Conservation (phyloP, 176 grass and related monocot species). For the barley (Hordeum vulgare) region MorexV3_pseudomolecules_assembly NC_058521.1:542086712-542087211, state of each 20-base stretch:
- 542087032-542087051: slow-evolving; percentile 67
- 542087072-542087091: background rate
- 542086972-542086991: slow-evolving; percentile 80
- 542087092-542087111: background rate
- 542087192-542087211: background rate
- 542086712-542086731: slow-evolving; percentile 28
- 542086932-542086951: slow-evolving; percentile 32
- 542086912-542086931: background rate
- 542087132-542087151: background rate
- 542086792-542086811: slow-evolving; percentile 32
- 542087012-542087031: slow-evolving; percentile 79
- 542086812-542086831: slow-evolving; percentile 41
- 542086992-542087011: slow-evolving; percentile 84
- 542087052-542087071: slow-evolving; percentile 27
- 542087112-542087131: background rate
- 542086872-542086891: slow-evolving; percentile 24
- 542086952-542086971: slow-evolving; percentile 44
- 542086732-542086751: slow-evolving; percentile 44
- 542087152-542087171: background rate
- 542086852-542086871: background rate
- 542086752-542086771: slow-evolving; percentile 47
- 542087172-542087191: background rate
- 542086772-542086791: slow-evolving; percentile 25
- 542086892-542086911: background rate
- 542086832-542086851: background rate